Base-by-base conservation (phyloP, 768 basidiomycete species). In the Pleurotus sapidus region DNA sequence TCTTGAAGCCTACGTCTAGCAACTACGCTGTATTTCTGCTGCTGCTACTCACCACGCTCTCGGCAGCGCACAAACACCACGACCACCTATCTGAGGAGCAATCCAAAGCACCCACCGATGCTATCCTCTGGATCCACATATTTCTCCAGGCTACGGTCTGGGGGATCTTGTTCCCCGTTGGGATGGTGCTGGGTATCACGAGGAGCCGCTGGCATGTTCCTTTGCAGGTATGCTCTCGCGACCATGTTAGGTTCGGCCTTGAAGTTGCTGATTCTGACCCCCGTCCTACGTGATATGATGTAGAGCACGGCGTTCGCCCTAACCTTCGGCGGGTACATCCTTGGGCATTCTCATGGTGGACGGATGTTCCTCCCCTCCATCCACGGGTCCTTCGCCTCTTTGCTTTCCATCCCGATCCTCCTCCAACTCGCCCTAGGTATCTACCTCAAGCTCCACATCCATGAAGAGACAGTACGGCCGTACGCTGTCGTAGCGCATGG, bases 171-270 rank as follows among this genome's bases (percentile, higher is more conserved):
- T 97, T 96, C 65, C 95, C 95, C 0, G 77, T 86, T 5, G 95
- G 87, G 25, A 89, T 90, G 88, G 85, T 91, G 0, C 71, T 91
- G 3, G 88, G 88, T 15, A 72, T 92, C 14, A 72, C 84, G n/a
- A 78, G 86, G 58, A 95, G 93, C 69, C 81, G 86, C 64, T 95
- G 90, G 87, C 95, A 97, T 69, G 93, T 95, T 45, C 94, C 95
- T 4, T 68, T 94, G 4, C 95, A 96, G 73, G 90, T 87, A 49
- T 39, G 78, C 64, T 20, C 46, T 24, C 53, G 24, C 61, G 39
- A 1, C n/a, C 6, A 23, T 25, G 40, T 2, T 50, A 59, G 20
- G 58, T 38, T 39, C 39, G 55, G 24, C 49, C 27, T 46, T 38
- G n/a, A 55, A 3, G 18, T 40, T 15, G n/a, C 5, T 8, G 15